Evolutionary conservation across 495 filamentous ascomycete genomes (phyloP).

Genomic region (Penicillium manginii): DNA sequence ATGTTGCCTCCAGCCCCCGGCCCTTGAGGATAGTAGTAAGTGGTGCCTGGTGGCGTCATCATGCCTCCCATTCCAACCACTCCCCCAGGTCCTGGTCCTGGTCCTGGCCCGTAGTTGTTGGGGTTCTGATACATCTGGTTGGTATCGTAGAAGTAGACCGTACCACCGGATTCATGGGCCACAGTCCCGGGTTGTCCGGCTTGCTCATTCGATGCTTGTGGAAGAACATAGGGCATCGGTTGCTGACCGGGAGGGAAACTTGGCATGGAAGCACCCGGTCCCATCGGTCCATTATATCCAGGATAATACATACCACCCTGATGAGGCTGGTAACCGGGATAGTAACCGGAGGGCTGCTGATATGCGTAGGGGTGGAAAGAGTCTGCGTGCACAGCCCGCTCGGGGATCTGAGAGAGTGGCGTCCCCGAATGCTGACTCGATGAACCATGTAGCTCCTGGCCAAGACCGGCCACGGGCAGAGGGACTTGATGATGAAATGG

Average conservation of each 20-base stretch:
- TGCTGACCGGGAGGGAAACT: conserved; percentile 56
- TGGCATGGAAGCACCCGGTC: conserved; percentile 55
- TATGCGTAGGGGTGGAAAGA: conserved; percentile 84
- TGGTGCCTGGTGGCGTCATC: conserved; percentile 72
- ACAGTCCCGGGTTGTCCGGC: conserved; percentile 68
- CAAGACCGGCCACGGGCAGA: conserved; percentile 61
- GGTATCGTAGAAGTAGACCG: conserved; percentile 91
- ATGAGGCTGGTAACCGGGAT: conserved; percentile 57
- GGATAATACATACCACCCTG: conserved; percentile 57
- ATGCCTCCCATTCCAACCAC: conserved; percentile 78
- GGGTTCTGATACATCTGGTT: conserved; percentile 63
- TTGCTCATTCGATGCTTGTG: conserved; percentile 50
- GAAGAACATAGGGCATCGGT: conserved; percentile 45
- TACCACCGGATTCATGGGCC: conserved; percentile 90
- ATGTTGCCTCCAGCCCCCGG: conserved; percentile 29
- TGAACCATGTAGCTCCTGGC: conserved; percentile 64
- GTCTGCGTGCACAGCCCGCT: conserved; percentile 89
- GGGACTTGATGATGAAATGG: conserved; percentile 94
- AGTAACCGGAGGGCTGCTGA: conserved; percentile 64
- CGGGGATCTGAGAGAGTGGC: conserved; percentile 91
- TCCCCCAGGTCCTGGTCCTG: conserved; percentile 54
- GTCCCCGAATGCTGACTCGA: conserved; percentile 81
- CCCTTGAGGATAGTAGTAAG: conserved; percentile 74
- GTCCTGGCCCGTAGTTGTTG: conserved; percentile 53
- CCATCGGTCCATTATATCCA: conserved; percentile 50